These are phyloP conservation scores for Adiantum capillusveneris DNA, from an alignment of 75 land plant species.

Conservation along the genomic window DNA sequence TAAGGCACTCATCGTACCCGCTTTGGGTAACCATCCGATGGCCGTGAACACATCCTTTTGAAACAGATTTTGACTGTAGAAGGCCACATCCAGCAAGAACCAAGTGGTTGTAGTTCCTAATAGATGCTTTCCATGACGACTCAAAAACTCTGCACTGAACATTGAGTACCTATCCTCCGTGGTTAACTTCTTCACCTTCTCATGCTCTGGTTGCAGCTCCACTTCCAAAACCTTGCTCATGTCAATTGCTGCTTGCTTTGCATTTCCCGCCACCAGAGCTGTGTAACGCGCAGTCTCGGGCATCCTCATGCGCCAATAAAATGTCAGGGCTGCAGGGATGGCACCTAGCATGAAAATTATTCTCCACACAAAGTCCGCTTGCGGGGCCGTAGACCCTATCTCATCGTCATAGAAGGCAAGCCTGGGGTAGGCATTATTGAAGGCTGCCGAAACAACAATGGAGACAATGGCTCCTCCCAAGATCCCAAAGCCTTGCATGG, in stretches of 20 bases:
- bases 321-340: too few relatives aligned
- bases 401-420: constrained; percentile 19
- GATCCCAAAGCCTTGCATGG: too few relatives aligned
- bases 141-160: constrained; percentile 35
- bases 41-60: too few relatives aligned
- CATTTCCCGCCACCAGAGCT: too few relatives aligned
- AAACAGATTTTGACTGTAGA: too few relatives aligned
- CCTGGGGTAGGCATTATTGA: constrained; percentile 12
- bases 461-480: constrained; percentile 39
- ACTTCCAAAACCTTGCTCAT: too few relatives aligned
- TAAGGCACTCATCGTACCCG: too few relatives aligned
- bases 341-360: constrained; percentile 42
- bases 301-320: too few relatives aligned
- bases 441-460: constrained; percentile 29
- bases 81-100: constrained; percentile 53
- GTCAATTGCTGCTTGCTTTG: too few relatives aligned
- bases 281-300: too few relatives aligned
- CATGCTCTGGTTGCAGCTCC: constrained; percentile 65
- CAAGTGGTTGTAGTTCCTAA: constrained; percentile 60
- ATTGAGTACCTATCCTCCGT: constrained; percentile 38
- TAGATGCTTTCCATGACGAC: constrained; percentile 46
- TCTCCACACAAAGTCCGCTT: constrained; percentile 50
- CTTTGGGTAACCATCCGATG: too few relatives aligned
- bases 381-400: constrained; percentile 25
- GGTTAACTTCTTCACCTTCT: constrained; percentile 31